phyloP scores from a whole-genome alignment of 768 basidiomycete species.

The Dictyophora rubrovolvata region DNA sequence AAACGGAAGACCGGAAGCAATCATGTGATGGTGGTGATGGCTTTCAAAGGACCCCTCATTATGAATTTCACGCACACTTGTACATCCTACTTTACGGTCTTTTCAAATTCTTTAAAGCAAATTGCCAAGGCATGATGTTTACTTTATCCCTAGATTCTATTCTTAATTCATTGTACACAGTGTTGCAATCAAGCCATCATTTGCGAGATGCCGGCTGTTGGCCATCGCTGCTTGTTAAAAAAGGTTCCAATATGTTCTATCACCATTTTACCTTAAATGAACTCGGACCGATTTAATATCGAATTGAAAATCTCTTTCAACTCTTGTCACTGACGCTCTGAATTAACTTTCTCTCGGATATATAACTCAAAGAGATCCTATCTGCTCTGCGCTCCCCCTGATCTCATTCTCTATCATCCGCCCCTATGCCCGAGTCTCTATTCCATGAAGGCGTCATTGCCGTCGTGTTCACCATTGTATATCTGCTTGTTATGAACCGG shows the following conservation, averaged over 20 bases:
- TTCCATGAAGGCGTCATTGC: background rate
- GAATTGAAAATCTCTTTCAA: background rate
- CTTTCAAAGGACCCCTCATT: too few relatives aligned
- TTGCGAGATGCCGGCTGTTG: too few relatives aligned
- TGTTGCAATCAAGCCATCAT: background rate
- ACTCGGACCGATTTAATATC: background rate
- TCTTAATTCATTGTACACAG: background rate
- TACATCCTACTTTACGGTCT: background rate
- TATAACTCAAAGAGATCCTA: background rate
- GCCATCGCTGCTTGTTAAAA: background rate
- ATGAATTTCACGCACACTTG: too few relatives aligned
- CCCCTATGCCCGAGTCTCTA: background rate
- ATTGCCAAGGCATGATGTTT: background rate
- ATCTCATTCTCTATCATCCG: background rate
- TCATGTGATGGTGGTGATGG: background rate
- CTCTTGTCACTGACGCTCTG: background rate
- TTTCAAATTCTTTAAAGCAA: background rate
- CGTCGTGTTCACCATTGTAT: background rate
- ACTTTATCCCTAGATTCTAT: background rate
- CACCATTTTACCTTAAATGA: background rate
- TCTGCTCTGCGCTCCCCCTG: background rate
- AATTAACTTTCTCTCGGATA: background rate
- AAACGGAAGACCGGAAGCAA: background rate
- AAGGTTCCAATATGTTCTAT: background rate
- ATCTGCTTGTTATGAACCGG: background rate